A percentile compares a stretch with the other conserved stretches of the same genome.
Conservation (phyloP, 768 basidiomycete genomes). For the Collybiopsis confluens region DNA sequence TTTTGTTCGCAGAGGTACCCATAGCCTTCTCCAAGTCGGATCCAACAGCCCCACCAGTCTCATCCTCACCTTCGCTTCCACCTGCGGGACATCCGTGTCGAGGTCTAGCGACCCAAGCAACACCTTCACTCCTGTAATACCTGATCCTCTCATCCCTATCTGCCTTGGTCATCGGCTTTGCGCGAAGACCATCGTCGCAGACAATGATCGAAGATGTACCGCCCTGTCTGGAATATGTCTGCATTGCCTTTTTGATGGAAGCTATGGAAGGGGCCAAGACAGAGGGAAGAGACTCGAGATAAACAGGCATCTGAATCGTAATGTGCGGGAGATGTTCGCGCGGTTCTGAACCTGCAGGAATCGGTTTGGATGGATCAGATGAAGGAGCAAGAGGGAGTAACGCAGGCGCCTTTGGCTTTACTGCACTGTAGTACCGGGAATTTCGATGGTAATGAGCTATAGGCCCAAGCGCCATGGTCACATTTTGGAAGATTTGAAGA, state of each 20-base stretch:
- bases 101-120: conserved; percentile 80
- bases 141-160: conserved; percentile 61
- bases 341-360: conserved; percentile 25
- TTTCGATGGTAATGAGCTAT: conserved; percentile 77
- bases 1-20: background rate
- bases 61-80: conserved; percentile 23
- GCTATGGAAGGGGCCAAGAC: conserved; percentile 73
- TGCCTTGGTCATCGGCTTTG: conserved; percentile 37
- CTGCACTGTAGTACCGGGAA: conserved; percentile 75
- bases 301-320: conserved; percentile 82
- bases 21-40: background rate
- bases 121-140: conserved; percentile 69
- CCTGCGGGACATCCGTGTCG: conserved; percentile 47
- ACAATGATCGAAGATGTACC: conserved; percentile 74
- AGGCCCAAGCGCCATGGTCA: conserved; percentile 72
- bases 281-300: conserved; percentile 70
- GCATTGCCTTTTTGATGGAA: conserved; percentile 77
- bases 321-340: conserved; percentile 54
- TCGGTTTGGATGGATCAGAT: conserved; percentile 21
- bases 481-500: conserved; percentile 65
- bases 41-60: background rate
- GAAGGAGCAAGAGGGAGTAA: conserved; percentile 16
- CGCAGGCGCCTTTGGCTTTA: conserved; percentile 36
- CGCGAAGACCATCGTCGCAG: conserved; percentile 71
- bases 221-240: conserved; percentile 82